Conservation (phyloP, 148 eudicot genomes). For the Fallopia convolvulus region DNA sequence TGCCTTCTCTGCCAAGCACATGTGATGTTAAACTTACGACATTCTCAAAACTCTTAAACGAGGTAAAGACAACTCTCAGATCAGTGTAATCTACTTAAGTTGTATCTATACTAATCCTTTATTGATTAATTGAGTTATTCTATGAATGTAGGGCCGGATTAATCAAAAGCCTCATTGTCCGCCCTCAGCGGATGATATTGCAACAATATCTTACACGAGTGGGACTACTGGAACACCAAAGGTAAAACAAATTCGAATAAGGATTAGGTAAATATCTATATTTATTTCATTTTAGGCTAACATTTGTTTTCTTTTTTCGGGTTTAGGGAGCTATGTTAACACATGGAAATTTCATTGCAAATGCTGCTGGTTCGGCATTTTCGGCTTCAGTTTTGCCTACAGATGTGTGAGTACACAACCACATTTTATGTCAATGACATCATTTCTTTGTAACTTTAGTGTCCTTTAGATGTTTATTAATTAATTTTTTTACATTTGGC, state of each 20-base stretch:
- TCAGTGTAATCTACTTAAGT: not conserved
- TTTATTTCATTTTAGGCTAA: not conserved
- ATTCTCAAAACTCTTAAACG: conserved; percentile 4
- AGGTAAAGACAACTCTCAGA: not conserved
- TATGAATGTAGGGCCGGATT: conserved; percentile 44
- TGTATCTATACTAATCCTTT: not conserved
- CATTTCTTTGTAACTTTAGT: not conserved
- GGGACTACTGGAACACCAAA: conserved; percentile 96
- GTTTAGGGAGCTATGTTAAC: conserved; percentile 75
- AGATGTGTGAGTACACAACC: conserved; percentile 55
- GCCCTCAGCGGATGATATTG: conserved; percentile 66
- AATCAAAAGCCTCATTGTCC: conserved; percentile 58
- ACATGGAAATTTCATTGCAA: conserved; percentile 73
- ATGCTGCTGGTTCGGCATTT: conserved; percentile 48
- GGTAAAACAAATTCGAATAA: conserved; percentile 26
- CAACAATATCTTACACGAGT: conserved; percentile 86
- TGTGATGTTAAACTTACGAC: not conserved
- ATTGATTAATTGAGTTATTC: not conserved
- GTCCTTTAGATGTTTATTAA: not conserved
- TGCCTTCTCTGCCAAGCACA: conserved; percentile 8
- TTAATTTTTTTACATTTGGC: conserved; percentile 15
- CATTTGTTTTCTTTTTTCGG: conserved; percentile 8
- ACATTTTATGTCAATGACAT: not conserved
- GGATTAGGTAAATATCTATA: not conserved
- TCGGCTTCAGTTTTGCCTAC: conserved; percentile 35